Evolutionary conservation across 305 asterid genomes (phyloP), one percentile per base, ranked within the genome.

Genomic region (Fraxinus albicans): DNA sequence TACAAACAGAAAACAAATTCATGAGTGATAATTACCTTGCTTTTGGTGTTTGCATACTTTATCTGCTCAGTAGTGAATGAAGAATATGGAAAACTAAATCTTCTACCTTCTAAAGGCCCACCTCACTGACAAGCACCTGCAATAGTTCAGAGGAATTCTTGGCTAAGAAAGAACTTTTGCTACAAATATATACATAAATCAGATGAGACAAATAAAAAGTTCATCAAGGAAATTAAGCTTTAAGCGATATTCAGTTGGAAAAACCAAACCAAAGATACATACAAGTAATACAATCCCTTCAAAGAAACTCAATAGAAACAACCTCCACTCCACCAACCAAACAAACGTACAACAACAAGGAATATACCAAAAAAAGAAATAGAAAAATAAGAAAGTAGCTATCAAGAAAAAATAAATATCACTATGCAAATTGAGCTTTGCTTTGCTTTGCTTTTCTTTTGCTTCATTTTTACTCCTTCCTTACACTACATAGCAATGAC

Each of bases 291-390:
- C 79, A 79, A 84, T 92, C 81, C 94, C 97, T 95, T 93, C 92
- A 90, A 94, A 92, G 94, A 88, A 83, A 94, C 92, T 92, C 90
- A 82, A 91, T 29, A 82, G 87, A 93, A 94, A 95, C 97, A 80
- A 91, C 95, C 95, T 91, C 98, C 97, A 95, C 98, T 92, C 86
- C 89, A 94, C 94, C 97, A 91, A 91, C 92, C 94, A 89, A 83
- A 88, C 89, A 91, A 79, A 85, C 92, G 90, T 78, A 77, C 77
- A 89, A 84, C 84, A 77, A 72, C 44, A 77, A 38, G 27, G 55
- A 73, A 55, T 76, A 40, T 60, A 85, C 35, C 50, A 50, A 83
- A 7, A 82, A 80, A 38, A 36, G 9, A 78, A 65, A 78, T 69
- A 69, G 74, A 81, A 82, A 76, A 55, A 76, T 79, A 77, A 76